Conservation (phyloP, 768 basidiomycete species). For the button mushroom (Agaricus bisporus) region DNA sequence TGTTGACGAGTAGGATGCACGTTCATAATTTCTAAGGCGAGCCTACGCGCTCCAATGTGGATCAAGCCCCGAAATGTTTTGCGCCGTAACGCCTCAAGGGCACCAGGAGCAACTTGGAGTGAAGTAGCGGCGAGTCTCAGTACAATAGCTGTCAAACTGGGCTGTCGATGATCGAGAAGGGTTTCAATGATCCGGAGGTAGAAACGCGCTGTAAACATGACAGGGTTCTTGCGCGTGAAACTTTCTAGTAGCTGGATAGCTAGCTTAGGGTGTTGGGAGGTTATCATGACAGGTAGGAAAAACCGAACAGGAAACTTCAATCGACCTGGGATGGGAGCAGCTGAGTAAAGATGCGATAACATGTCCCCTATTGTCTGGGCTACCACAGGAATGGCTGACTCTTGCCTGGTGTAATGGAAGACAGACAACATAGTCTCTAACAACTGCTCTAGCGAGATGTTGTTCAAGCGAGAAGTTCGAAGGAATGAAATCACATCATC, state of each 20-base stretch:
- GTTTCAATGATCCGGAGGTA: constrained; percentile 31
- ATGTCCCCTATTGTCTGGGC: constrained; percentile 28
- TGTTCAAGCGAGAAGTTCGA: constrained; percentile 21
- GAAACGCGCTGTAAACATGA: constrained; percentile 34
- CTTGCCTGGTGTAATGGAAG: constrained; percentile 27
- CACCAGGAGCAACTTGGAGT: constrained; percentile 14
- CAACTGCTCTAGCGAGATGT: constrained; percentile 27
- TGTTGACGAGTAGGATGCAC: neutral
- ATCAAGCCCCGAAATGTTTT: constrained; percentile 25
- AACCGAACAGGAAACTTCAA: constrained; percentile 43
- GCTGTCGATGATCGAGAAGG: constrained; percentile 36
- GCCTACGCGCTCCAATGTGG: constrained; percentile 16
- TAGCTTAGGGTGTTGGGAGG: constrained; percentile 27
- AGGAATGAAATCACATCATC: constrained; percentile 29
- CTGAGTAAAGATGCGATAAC: constrained; percentile 30
- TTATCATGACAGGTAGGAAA: constrained; percentile 34
- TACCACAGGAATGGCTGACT: constrained; percentile 21
- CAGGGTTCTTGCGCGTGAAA: constrained; percentile 26
- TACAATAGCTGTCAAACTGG: constrained; percentile 26
- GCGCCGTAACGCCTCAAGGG: constrained; percentile 22
- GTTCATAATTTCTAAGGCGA: neutral
- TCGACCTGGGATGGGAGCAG: constrained; percentile 21
- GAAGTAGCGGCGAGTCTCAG: constrained; percentile 17
- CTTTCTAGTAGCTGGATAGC: constrained; percentile 34
- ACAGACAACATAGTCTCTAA: constrained; percentile 30